Conservation (phyloP, 129 eudicot species). For the Rutidosis leptorrhynchoides region DNA sequence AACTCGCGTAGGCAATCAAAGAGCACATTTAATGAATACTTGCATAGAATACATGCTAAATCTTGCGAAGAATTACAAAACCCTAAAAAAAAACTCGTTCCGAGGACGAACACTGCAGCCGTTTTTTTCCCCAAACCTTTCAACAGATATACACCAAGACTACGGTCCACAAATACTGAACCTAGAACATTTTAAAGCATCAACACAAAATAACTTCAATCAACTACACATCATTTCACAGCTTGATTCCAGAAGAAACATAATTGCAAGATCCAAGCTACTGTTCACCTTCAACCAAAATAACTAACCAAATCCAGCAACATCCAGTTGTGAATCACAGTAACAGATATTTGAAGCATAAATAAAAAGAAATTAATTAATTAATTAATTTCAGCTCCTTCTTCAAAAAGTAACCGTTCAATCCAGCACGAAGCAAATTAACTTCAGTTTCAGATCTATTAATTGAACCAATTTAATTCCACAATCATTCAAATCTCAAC, state of each 20-base stretch:
- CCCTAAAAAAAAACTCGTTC: slow-evolving; percentile 14
- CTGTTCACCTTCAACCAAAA: not conserved
- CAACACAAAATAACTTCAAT: no score
- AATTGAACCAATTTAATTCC: slow-evolving; percentile 23
- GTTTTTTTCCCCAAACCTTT: slow-evolving; percentile 19
- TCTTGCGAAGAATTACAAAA: slow-evolving; percentile 2
- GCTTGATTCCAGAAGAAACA: not conserved
- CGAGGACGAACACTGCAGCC: slow-evolving; percentile 5
- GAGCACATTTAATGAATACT: not conserved
- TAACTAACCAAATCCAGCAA: not conserved
- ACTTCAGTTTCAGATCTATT: slow-evolving; percentile 22
- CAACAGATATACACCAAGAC: slow-evolving; percentile 1
- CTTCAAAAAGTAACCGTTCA: slow-evolving; percentile 17
- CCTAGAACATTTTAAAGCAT: not conserved
- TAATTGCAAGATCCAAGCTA: slow-evolving; percentile 14
- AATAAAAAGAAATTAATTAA: not conserved
- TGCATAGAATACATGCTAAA: no score
- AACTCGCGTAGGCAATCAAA: slow-evolving; percentile 2
- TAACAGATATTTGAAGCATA: slow-evolving; percentile 3
- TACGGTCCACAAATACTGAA: slow-evolving; percentile 12
- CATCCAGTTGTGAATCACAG: not conserved
- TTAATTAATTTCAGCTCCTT: not conserved
- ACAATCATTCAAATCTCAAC: slow-evolving; percentile 19
- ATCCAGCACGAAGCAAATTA: slow-evolving; percentile 21
- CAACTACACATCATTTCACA: slow-evolving; percentile 8